phyloP scores from a whole-genome alignment of 2,329 filamentous ascomycete species.

The Cercospora janseana region DNA sequence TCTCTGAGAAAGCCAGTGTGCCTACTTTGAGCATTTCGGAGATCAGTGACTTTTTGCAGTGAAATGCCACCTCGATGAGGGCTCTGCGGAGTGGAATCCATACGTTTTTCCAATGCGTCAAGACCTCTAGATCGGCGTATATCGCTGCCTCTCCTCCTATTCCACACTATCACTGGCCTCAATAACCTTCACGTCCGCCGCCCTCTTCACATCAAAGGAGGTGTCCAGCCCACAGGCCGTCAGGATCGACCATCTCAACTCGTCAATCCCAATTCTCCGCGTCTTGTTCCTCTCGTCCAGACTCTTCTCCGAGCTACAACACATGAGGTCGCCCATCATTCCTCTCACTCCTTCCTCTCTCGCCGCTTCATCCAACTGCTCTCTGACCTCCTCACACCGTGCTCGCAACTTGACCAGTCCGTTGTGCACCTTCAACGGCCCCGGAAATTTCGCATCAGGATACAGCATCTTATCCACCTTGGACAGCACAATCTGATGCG shows the following conservation, averaged over 20 bases:
- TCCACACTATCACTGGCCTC: not conserved
- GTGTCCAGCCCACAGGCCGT: conserved; percentile 58
- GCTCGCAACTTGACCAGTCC: conserved; percentile 39
- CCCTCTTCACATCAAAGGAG: conserved; percentile 3
- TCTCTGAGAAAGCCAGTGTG: too few relatives aligned
- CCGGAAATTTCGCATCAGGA: conserved; percentile 30
- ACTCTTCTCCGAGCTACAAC: conserved; percentile 54
- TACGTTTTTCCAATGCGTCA: too few relatives aligned
- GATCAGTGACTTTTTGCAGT: too few relatives aligned
- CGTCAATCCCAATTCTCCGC: conserved; percentile 60
- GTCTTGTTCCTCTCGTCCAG: conserved; percentile 48
- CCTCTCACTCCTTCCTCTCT: conserved; percentile 37
- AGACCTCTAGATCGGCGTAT: not conserved
- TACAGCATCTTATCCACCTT: conserved; percentile 61
- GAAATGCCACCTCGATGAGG: too few relatives aligned
- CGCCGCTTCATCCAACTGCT: conserved; percentile 44
- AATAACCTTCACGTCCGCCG: conserved; percentile 7
- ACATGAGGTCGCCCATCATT: conserved; percentile 59
- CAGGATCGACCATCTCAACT: conserved; percentile 63
- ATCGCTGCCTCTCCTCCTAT: conserved; percentile 2
- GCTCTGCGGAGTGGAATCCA: too few relatives aligned
- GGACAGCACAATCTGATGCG: conserved; percentile 64
- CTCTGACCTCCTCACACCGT: conserved; percentile 41
- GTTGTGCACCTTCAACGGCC: conserved; percentile 31
- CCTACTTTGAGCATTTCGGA: too few relatives aligned